Percentiles rank a stretch among this genome's conserved stretches.
Conservation (phyloP, 345 rosid species). For the Garcia nutans region DNA sequence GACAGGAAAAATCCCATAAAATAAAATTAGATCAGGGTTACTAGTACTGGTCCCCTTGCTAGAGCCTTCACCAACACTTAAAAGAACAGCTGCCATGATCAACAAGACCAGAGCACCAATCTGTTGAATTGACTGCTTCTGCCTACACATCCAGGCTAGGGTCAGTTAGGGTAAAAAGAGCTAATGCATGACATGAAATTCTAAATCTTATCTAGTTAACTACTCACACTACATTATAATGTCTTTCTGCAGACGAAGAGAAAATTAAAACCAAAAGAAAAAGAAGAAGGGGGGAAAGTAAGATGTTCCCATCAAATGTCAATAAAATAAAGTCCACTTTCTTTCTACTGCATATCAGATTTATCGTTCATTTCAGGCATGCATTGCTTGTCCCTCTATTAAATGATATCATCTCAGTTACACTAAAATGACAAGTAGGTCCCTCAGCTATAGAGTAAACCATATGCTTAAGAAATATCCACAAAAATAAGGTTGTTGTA, state of each 20-base stretch:
- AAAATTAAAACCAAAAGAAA: background rate
- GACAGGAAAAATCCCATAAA: slow-evolving; percentile 90
- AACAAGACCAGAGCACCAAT: slow-evolving; percentile 79
- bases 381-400: background rate
- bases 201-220: background rate
- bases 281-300: background rate
- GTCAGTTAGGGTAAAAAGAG: slow-evolving; percentile 13
- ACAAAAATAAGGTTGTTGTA: background rate
- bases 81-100: slow-evolving; percentile 85
- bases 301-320: background rate
- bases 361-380: background rate
- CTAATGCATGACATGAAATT: background rate
- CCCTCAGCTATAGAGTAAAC: background rate
- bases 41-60: slow-evolving; percentile 53
- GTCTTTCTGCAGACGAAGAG: background rate
- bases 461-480: background rate
- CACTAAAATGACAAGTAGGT: background rate
- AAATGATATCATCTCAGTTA: background rate
- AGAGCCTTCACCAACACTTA: slow-evolving; percentile 96
- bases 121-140: slow-evolving; percentile 88
- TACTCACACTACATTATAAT: background rate
- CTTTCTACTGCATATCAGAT: background rate
- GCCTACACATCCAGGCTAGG: slow-evolving; percentile 48
- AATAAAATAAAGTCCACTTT: background rate
- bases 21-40: slow-evolving; percentile 62